phyloP scores from a whole-genome alignment of 179 eudicot species.

The Pouteria campechiana region DNA sequence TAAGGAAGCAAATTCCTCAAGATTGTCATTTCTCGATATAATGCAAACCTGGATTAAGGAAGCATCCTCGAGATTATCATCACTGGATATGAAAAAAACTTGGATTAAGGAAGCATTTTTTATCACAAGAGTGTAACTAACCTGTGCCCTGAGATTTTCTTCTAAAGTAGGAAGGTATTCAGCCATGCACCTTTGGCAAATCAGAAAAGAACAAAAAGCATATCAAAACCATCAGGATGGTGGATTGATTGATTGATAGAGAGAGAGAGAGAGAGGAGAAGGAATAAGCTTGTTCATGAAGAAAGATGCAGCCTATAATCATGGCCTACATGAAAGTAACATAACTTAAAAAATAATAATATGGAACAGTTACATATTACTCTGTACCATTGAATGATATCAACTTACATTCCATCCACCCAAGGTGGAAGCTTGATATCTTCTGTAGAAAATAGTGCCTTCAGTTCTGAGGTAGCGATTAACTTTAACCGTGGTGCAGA shows the following conservation, averaged over 20 bases:
- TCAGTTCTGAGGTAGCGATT: slow-evolving; percentile 71
- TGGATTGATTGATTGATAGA: too few species aligned
- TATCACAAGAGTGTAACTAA: slow-evolving; percentile 18
- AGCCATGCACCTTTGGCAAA: slow-evolving; percentile 74
- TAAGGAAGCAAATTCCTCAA: too few species aligned
- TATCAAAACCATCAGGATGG: not conserved
- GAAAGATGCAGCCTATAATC: too few species aligned
- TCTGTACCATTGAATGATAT: too few species aligned
- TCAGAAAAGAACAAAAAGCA: not conserved
- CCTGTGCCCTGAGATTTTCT: slow-evolving; percentile 68
- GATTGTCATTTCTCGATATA: too few species aligned
- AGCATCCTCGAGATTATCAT: too few species aligned
- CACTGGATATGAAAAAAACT: too few species aligned
- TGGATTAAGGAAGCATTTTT: too few species aligned
- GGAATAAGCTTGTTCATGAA: not conserved
- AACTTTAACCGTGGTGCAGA: slow-evolving; percentile 71
- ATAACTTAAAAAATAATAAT: too few species aligned
- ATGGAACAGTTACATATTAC: too few species aligned
- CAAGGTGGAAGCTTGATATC: slow-evolving; percentile 86
- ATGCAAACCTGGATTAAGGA: too few species aligned
- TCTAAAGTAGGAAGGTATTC: slow-evolving; percentile 82
- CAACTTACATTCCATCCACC: slow-evolving; percentile 81
- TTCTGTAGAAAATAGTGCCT: slow-evolving; percentile 63
- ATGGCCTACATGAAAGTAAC: too few species aligned
- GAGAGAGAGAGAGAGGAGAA: not conserved